These are phyloP conservation scores for Trichosporon asahii DNA, from an alignment of 1,284 basidiomycete species.

Conservation along the genomic window DNA sequence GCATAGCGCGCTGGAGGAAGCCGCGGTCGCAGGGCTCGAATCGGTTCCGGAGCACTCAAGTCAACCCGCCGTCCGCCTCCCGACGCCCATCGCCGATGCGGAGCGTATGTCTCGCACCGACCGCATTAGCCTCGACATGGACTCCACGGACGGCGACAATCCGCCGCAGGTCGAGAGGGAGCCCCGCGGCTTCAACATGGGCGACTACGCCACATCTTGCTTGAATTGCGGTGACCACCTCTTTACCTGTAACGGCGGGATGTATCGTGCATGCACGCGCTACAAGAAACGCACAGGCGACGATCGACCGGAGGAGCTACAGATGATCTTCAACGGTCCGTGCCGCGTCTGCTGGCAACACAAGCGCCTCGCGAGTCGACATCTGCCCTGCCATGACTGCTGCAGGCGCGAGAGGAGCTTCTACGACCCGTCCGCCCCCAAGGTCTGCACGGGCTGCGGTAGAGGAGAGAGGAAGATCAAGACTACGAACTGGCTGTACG, in stretches of 20 bases:
- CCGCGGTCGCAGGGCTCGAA: no score
- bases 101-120: no score
- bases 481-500: background rate
- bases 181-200: no score
- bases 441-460: background rate
- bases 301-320: background rate
- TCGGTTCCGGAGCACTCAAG: no score
- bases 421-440: background rate
- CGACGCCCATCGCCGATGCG: no score
- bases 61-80: no score
- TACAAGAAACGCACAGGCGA: background rate
- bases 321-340: background rate
- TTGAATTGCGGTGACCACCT: background rate
- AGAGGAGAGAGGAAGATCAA: background rate
- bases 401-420: background rate
- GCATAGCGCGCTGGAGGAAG: no score
- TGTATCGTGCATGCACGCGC: background rate
- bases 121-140: no score
- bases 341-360: background rate
- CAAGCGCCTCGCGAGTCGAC: background rate
- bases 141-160: no score
- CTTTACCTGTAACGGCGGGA: background rate
- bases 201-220: background rate
- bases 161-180: no score
- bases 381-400: background rate